Percentiles rank a stretch among this genome's conserved stretches.
phyloP scores from a whole-genome alignment of 2,329 filamentous ascomycete species.

The Fusarium lateritium region DNA sequence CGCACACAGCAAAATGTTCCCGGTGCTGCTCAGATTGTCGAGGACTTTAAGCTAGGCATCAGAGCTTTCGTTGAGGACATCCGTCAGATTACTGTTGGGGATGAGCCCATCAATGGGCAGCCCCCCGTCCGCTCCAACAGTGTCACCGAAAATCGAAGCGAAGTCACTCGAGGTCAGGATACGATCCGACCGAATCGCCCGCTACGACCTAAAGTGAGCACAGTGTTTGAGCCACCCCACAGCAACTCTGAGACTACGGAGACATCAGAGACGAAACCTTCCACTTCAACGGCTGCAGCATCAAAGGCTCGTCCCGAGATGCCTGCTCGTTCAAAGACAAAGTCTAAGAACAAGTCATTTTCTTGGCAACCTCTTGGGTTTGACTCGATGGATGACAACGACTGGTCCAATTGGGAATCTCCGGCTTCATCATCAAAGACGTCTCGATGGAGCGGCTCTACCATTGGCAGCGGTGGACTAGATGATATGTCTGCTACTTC shows the following conservation, averaged over 20 bases:
- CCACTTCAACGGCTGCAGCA: conserved; percentile 52
- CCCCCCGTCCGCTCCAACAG: conserved; percentile 37
- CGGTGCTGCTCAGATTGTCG: conserved; percentile 82
- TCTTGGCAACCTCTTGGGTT: conserved; percentile 73
- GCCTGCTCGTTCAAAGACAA: conserved; percentile 54
- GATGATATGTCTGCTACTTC: conserved; percentile 64
- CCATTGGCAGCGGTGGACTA: conserved; percentile 59
- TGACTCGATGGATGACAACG: conserved; percentile 71
- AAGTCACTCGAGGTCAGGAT: conserved; percentile 57
- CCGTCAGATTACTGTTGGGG: conserved; percentile 93
- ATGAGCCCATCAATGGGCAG: conserved; percentile 81
- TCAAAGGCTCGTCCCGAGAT: conserved; percentile 51
- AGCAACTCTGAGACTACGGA: conserved; percentile 29
- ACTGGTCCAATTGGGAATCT: conserved; percentile 77
- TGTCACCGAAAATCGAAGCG: conserved; percentile 41
- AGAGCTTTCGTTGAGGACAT: conserved; percentile 97
- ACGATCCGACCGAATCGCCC: conserved; percentile 62
- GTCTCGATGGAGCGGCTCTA: conserved; percentile 75
- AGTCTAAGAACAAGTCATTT: conserved; percentile 67
- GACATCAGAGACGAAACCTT: conserved; percentile 18
- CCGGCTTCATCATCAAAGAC: conserved; percentile 65
- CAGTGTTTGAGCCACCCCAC: conserved; percentile 58
- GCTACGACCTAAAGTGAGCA: conserved; percentile 59
- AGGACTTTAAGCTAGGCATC: conserved; percentile 89
- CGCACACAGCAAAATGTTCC: conserved; percentile 61